phyloP scores from a whole-genome alignment of 208 protist genomes.

The Balamuthia mandrillaris region DNA sequence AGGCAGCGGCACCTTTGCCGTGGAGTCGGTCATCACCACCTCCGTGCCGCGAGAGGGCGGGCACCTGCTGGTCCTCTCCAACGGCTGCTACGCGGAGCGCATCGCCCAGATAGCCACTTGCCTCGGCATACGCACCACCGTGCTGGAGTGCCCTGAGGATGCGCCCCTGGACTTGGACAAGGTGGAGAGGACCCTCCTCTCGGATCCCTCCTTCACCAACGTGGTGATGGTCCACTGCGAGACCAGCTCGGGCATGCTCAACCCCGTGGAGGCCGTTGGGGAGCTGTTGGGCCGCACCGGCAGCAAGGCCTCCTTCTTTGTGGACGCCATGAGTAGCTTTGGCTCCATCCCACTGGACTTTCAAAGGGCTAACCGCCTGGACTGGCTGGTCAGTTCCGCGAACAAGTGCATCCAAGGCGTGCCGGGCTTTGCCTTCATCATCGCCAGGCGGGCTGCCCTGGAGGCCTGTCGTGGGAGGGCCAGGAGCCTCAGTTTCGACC shows the following conservation, averaged over 20 bases:
- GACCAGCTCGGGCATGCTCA: slow-evolving; percentile 83
- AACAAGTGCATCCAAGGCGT: slow-evolving; percentile 87
- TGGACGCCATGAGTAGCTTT: slow-evolving; percentile 82
- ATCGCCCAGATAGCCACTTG: slow-evolving; percentile 71
- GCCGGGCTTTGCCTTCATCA: too few species aligned
- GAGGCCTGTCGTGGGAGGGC: too few species aligned
- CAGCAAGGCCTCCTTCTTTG: slow-evolving; percentile 74
- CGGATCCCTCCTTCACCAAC: slow-evolving; percentile 69
- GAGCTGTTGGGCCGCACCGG: slow-evolving; percentile 60
- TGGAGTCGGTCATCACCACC: slow-evolving; percentile 79
- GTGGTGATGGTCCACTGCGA: slow-evolving; percentile 83
- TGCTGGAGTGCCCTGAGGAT: slow-evolving; percentile 70
- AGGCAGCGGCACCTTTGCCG: slow-evolving; percentile 78
- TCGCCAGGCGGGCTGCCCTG: too few species aligned
- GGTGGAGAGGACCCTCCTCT: slow-evolving; percentile 62
- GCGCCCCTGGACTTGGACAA: slow-evolving; percentile 55
- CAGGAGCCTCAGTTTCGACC: too few species aligned
- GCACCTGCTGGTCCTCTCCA: slow-evolving; percentile 74
- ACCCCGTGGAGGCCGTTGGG: slow-evolving; percentile 74
- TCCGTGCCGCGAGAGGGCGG: slow-evolving; percentile 66
- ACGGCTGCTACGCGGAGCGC: slow-evolving; percentile 81
- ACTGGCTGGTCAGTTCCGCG: slow-evolving; percentile 74
- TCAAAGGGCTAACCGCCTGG: slow-evolving; percentile 65
- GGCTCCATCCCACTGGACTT: slow-evolving; percentile 68
- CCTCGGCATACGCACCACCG: slow-evolving; percentile 59